Evolutionary conservation across 352 stramenopile species (phyloP).

Genomic region (Pythium chondricola): DNA sequence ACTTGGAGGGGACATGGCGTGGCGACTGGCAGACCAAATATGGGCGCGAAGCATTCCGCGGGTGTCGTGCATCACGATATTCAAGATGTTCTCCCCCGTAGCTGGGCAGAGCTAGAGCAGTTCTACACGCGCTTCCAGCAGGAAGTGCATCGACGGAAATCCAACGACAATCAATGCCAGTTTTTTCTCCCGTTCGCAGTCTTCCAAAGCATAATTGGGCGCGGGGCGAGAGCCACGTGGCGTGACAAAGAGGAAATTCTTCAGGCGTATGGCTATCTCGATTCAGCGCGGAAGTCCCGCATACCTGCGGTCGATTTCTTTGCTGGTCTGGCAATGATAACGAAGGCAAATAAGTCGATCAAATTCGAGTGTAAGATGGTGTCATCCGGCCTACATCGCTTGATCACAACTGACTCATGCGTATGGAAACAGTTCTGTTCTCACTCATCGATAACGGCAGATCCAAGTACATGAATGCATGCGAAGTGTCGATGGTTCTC

Average conservation of each 20-base stretch:
- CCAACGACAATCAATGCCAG: conserved; percentile 26
- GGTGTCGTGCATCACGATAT: conserved; percentile 28
- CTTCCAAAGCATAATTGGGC: conserved; percentile 23
- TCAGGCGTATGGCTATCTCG: conserved; percentile 35
- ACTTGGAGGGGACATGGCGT: conserved; percentile 1
- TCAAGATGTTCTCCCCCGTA: conserved; percentile 34
- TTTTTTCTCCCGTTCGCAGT: conserved; percentile 48
- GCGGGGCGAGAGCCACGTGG: too few relatives aligned
- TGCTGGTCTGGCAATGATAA: conserved; percentile 43
- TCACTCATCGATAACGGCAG: conserved; percentile 58
- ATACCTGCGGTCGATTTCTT: conserved; percentile 60
- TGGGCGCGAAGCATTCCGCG: conserved; percentile 59
- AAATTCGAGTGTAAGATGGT: conserved; percentile 55
- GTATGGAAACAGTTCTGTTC: conserved; percentile 36
- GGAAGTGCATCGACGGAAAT: conserved; percentile 31
- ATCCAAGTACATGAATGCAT: conserved; percentile 47
- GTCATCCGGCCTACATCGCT: neutral
- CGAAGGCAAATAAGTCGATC: conserved; percentile 52
- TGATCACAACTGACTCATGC: conserved; percentile 1
- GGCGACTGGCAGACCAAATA: conserved; percentile 4
- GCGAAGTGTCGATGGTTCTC: conserved; percentile 55
- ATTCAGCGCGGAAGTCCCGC: conserved; percentile 13
- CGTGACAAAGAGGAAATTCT: conserved; percentile 36
- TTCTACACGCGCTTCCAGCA: conserved; percentile 56
- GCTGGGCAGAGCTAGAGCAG: conserved; percentile 50